Evolutionary conservation across 108 stramenopile genomes (phyloP), one percentile per base, ranked within the genome.

Genomic region (Schizochytrium sp.): DNA sequence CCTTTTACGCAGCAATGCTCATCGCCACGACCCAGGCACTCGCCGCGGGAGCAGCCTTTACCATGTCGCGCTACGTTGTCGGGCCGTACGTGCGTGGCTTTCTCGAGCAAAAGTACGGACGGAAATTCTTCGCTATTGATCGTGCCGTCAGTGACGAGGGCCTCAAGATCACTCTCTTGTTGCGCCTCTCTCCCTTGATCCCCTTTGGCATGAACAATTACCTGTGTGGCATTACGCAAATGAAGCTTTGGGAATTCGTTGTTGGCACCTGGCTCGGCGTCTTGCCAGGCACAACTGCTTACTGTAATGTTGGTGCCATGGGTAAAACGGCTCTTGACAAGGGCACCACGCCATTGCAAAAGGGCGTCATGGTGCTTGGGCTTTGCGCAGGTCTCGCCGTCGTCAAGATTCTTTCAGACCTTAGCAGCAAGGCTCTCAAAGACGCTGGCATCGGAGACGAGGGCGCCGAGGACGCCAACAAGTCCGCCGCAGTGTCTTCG

Each of bases 171-270:
- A 83, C 76, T 45, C 23, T 83, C 14, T 45, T 83, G 10, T 23
- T 83, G 76, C 76, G 76, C 19, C 76, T 83, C 25, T 53, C 48
- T 6, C 76, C 76, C 0, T 16, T 83, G 12, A 83, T 83, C 28
- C 76, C 76, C 25, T 83, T 83, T 83, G 76, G 76, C 51, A 83
- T 83, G 76, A 83, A 83, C 51, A 83, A 83, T 23, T 83, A 83
- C 51, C 48, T 83, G n/a, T 83, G 76, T 53, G 76, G 76, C 45
- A 53, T 47, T 28, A 83, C 76, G 14, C 48, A 53, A 12, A 83
- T 83, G 76, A 83, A 83, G 45, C 76, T 83, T 18, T 83, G 76
- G 76, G 51, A 83, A 23, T 83, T 83, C 48, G 76, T 83, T 12
- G 48, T 83, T 12, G 76, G 76, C n/a, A 83, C 76, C 12, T 83